Evolutionary conservation across 2,329 filamentous ascomycete genomes (phyloP), one percentile per base, ranked within the genome.

Genomic region (Trichoderma gracile): DNA sequence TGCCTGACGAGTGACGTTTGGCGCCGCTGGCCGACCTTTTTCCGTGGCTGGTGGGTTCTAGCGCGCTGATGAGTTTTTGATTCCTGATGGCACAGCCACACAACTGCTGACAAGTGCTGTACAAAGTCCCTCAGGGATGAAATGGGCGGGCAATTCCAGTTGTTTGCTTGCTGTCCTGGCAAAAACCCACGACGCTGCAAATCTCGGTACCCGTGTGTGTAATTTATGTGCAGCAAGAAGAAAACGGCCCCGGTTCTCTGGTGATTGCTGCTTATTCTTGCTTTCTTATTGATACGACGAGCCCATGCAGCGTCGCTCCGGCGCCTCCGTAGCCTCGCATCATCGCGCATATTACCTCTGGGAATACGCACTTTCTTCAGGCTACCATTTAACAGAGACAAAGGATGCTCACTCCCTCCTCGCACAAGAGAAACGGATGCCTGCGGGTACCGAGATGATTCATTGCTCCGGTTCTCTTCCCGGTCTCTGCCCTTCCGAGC

Each of bases 11-110:
- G 69, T 72, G 72, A 75, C 70, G 72, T 75, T 59, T 71, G 62
- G 71, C 70, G 71, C 74, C 74, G 71, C 74, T 73, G 73, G 60
- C 60, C 60, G 73, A 76, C 67, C 67, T 74, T 76, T 76, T 75
- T 69, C 74, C 74, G 74, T 67, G 57, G 68, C 68, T 64, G 42
- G 68, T 65, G 56, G 27, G n/a, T 58, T 27, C 43, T 33, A 33
- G 30, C 10, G 30, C 30, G 30, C 30, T 33, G 46, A 19, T 38
- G 27, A 33, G 30, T 33, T 33, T 54, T 40, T 55, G 56, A 59
- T 59, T 59, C 56, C 56, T 42, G 56, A 59, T 50, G 23, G 68
- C 71, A 72, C 68, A 70, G 68, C 62, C 62, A 63, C 63, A 21
- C 62, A 60, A 19, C 27, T 27, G 59, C 59, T 62, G 59, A 54